Evolutionary conservation across 257 asterid genomes (phyloP).

Genomic region (Lantana camara): DNA sequence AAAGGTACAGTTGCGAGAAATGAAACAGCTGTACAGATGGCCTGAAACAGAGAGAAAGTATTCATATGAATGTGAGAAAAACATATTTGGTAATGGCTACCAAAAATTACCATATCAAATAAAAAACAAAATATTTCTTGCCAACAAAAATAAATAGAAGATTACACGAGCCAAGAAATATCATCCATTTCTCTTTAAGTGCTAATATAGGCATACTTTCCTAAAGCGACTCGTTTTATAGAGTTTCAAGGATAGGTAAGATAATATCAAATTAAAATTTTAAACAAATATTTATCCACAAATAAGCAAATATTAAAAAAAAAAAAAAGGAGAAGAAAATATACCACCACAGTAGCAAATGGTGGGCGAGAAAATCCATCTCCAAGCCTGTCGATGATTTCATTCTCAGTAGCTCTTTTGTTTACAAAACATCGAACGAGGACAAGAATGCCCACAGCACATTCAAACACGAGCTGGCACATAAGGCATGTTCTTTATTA

Average conservation of each 20-base stretch:
- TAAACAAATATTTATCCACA: not conserved
- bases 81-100: not conserved
- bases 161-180: no score
- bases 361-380: constrained; percentile 97
- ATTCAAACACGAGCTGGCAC: constrained; percentile 86
- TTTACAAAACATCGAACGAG: constrained; percentile 90
- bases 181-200: no score
- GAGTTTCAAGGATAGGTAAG: no score
- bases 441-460: constrained; percentile 79
- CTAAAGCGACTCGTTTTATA: no score
- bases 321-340: no score
- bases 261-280: not conserved
- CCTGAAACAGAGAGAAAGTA: constrained; percentile 51
- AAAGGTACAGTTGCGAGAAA: constrained; percentile 85
- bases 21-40: constrained; percentile 81
- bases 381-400: constrained; percentile 78
- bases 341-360: constrained; percentile 92
- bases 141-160: no score
- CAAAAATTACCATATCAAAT: no score
- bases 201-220: no score
- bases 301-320: constrained; percentile 19
- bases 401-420: constrained; percentile 69
- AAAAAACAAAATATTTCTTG: no score
- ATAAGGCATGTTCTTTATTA: constrained; percentile 24
- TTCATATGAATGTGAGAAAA: constrained; percentile 1